Base-by-base conservation (phyloP, 1,284 basidiomycete species). In the Dichomitus squalens region DNA sequence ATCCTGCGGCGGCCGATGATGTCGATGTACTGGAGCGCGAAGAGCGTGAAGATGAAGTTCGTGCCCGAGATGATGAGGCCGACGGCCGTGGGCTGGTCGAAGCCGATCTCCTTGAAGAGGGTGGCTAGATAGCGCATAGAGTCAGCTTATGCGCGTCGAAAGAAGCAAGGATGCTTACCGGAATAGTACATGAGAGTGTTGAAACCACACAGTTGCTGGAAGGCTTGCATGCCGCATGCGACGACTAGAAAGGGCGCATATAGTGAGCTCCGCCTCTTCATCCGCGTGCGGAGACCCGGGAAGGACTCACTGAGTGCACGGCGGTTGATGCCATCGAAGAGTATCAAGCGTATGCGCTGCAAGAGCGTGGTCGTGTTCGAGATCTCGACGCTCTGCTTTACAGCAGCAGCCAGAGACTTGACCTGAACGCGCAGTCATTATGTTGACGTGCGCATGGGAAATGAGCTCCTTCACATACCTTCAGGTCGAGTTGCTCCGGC, bases 1-100 rank as follows among this genome's bases (percentile, higher is more conserved):
- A 93, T 92, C 44, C 77, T 81, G 49, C 92, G 79, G 34, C 92
- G 76, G 11, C 92, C 92, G 52, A 93, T 78, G 25, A 84, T 85
- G 70, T 94, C 92, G 53, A 94, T 92, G 74, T 88, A 91, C 72
- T 85, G 87, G 40, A 95, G 78, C 0, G 92, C 90, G 48, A 95
- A 74, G 50, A 94, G 79, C 0, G 92, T 95, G 73, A 92, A 93
- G 50, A 90, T 63, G 69, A 94, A 92, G 73, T 93, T 93, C 36
- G 90, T 91, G 9, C 85, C 83, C 1, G 90, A 88, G 39, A 93
- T 79, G 65, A 93, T 87, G 34, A 92, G 79, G 1, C 90, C 89
- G 35, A 91, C 88, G 0, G 89, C 90, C 0, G 88, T 92, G 0
- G 90, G 87, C 66, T 93, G 87, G 69, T 89, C 76, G 72, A 93